These are phyloP conservation scores for Kodamaea hsintzibuensis DNA, from an alignment of 805 yeast species.

Conservation along the genomic window DNA sequence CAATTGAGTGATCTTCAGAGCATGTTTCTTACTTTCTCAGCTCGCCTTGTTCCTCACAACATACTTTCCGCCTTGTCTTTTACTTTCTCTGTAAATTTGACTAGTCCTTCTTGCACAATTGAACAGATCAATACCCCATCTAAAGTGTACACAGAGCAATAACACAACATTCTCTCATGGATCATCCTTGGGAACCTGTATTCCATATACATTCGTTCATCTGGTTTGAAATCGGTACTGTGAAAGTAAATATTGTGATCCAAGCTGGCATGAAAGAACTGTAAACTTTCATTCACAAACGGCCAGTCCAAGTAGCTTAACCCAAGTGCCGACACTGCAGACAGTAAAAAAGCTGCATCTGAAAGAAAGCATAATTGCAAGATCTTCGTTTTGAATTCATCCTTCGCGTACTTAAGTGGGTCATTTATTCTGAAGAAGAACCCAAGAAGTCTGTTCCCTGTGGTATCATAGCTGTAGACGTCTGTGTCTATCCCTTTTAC, in stretches of 20 bases:
- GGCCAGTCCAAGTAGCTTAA: conserved; percentile 7
- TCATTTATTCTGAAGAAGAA: conserved; percentile 32
- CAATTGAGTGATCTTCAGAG: background rate
- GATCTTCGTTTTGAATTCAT: conserved; percentile 20
- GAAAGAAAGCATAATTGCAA: conserved; percentile 24
- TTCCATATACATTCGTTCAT: conserved; percentile 37
- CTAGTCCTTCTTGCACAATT: conserved; percentile 36
- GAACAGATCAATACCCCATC: conserved; percentile 32
- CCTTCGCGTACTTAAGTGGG: conserved; percentile 22
- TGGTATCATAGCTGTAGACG: conserved; percentile 1
- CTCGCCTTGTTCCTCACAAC: no score
- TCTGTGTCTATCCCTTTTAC: background rate
- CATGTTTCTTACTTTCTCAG: background rate
- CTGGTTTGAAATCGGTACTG: conserved; percentile 36
- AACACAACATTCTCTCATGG: conserved; percentile 36
- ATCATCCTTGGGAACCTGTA: conserved; percentile 31
- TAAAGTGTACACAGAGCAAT: conserved; percentile 24
- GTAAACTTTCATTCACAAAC: conserved; percentile 2
- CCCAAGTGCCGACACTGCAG: conserved; percentile 28
- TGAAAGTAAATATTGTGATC: conserved; percentile 40
- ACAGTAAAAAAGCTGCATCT: conserved; percentile 33
- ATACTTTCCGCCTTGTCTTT: conserved; percentile 3
- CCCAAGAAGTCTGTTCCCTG: conserved; percentile 24
- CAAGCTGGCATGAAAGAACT: conserved; percentile 38
- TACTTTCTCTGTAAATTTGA: conserved; percentile 10